Evolutionary conservation across 1,284 basidiomycete species (phyloP).

Genomic region (Xerocomus alliaceus): DNA sequence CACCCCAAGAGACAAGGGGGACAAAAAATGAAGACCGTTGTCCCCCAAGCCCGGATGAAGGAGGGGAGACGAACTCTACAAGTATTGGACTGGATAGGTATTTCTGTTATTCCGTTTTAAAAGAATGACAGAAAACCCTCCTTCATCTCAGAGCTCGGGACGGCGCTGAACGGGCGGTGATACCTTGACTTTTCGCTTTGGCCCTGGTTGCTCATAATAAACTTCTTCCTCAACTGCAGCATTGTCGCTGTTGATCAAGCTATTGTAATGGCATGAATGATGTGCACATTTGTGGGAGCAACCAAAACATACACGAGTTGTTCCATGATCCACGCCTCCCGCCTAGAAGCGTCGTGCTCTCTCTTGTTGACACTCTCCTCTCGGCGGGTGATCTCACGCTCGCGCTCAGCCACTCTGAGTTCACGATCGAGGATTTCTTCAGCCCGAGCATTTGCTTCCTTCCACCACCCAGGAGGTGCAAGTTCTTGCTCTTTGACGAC

Average conservation of each 20-base stretch:
- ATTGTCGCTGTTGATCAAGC: constrained; percentile 71
- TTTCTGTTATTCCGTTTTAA: constrained; percentile 40
- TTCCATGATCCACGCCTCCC: constrained; percentile 88
- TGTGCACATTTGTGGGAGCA: background rate
- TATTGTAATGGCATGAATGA: constrained; percentile 41
- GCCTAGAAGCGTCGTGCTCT: constrained; percentile 82
- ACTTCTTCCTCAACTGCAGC: constrained; percentile 78
- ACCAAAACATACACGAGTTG: constrained; percentile 74
- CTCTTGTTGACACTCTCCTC: constrained; percentile 82
- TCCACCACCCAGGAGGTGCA: constrained; percentile 75
- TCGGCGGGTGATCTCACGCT: constrained; percentile 80
- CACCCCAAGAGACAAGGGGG: constrained; percentile 69
- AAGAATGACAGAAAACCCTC: constrained; percentile 60
- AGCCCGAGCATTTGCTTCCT: constrained; percentile 64
- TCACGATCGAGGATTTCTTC: constrained; percentile 84
- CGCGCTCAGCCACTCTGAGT: constrained; percentile 80
- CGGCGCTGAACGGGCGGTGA: constrained; percentile 78
- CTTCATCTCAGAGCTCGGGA: constrained; percentile 91
- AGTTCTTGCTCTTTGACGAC: constrained; percentile 80
- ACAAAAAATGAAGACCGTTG: constrained; percentile 69
- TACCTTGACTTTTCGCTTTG: constrained; percentile 87
- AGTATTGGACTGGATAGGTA: constrained; percentile 39
- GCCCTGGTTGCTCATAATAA: constrained; percentile 69
- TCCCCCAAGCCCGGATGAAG: constrained; percentile 88
- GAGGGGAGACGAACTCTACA: constrained; percentile 81